A percentile compares a stretch with the other conserved stretches of the same genome.
Conservation (phyloP, 345 rosid species). For the Aquilaria sinensis region DNA sequence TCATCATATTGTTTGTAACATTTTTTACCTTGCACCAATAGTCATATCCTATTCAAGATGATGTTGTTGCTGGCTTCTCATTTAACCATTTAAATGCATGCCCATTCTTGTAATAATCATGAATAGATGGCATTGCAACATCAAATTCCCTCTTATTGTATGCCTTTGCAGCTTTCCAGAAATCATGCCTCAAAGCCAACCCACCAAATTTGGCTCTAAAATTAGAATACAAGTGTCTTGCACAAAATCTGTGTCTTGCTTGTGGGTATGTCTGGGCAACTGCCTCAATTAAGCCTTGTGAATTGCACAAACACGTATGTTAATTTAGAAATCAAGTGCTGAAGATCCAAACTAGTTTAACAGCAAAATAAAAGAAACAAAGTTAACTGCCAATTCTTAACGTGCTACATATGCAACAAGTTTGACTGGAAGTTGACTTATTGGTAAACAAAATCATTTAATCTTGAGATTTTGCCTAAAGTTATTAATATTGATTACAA, state of each 20-base stretch:
- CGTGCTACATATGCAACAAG: too few species aligned
- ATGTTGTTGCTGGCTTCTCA: not conserved
- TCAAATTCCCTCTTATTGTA: not conserved
- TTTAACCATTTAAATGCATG: not conserved
- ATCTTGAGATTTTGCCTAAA: too few species aligned
- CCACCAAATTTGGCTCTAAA: not conserved
- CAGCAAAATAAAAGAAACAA: not conserved
- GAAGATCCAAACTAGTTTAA: not conserved
- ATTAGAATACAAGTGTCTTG: not conserved
- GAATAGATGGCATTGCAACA: not conserved
- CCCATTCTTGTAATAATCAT: too few species aligned
- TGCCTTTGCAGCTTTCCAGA: not conserved
- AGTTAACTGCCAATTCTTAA: too few species aligned
- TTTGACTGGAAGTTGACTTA: too few species aligned
- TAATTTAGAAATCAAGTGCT: not conserved
- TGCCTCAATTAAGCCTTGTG: not conserved
- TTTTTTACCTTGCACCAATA: too few species aligned
- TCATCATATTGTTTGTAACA: too few species aligned
- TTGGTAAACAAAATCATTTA: too few species aligned
- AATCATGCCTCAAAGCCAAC: not conserved
- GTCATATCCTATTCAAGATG: not conserved
- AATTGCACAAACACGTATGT: too few species aligned
- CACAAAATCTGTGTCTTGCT: not conserved
- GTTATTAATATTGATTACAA: too few species aligned
- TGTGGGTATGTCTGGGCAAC: not conserved